phyloP scores from a whole-genome alignment of 768 basidiomycete species.

The Psilocybe cubensis region DNA sequence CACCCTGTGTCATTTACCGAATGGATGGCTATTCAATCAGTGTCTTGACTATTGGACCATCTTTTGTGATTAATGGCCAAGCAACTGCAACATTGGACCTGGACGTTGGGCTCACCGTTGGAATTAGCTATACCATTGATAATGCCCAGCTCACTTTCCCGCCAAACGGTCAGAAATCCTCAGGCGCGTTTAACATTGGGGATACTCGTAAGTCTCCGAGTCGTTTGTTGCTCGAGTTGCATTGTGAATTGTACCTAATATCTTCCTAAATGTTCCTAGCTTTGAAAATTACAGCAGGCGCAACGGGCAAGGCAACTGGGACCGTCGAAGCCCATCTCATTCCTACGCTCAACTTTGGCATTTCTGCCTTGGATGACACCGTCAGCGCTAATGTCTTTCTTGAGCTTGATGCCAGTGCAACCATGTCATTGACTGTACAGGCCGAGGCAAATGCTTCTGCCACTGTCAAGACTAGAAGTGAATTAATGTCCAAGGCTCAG shows the following conservation, averaged over 20 bases:
- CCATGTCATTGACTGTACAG: slow-evolving; percentile 24
- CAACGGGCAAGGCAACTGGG: slow-evolving; percentile 43
- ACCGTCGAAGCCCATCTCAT: slow-evolving; percentile 51
- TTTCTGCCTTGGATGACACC: slow-evolving; percentile 40
- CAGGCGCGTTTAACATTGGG: slow-evolving; percentile 34
- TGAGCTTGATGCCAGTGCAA: slow-evolving; percentile 41
- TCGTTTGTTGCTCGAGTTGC: not conserved
- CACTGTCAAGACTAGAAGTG: slow-evolving; percentile 1
- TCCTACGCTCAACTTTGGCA: slow-evolving; percentile 48
- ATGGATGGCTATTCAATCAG: slow-evolving; percentile 14
- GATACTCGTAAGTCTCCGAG: slow-evolving; percentile 44
- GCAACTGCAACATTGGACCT: slow-evolving; percentile 38
- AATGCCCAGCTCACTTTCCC: slow-evolving; percentile 50
- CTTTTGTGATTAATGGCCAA: slow-evolving; percentile 45
- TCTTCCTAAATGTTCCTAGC: slow-evolving; percentile 25
- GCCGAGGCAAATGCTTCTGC: slow-evolving; percentile 5
- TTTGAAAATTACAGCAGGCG: slow-evolving; percentile 43
- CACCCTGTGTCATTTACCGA: not conserved
- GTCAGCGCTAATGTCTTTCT: slow-evolving; percentile 45
- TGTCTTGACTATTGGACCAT: slow-evolving; percentile 50
- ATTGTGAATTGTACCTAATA: not conserved
- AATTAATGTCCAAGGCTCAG: not conserved
- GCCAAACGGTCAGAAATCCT: slow-evolving; percentile 25
- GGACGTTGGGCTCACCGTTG: slow-evolving; percentile 42
- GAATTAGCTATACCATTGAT: slow-evolving; percentile 44